These are phyloP conservation scores for Trypanosomatidae sp. DNA, from an alignment of 208 protist species.

Conservation along the genomic window DNA sequence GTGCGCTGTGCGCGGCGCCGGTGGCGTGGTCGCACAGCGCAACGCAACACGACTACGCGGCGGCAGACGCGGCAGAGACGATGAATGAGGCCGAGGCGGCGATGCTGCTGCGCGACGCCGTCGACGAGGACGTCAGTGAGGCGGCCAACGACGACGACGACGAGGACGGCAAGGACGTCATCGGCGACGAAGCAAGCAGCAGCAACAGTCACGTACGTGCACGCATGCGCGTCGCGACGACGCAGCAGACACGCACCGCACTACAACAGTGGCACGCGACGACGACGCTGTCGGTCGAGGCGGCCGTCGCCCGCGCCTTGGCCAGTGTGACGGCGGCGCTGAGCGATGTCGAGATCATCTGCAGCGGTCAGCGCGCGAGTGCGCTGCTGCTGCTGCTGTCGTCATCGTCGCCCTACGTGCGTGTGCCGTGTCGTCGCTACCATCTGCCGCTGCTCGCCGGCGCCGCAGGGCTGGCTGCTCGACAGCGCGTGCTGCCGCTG, in stretches of 20 bases:
- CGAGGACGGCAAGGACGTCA: conserved; percentile 2
- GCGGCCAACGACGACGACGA: conserved; percentile 1
- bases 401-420: too few relatives aligned
- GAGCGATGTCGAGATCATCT: conserved; percentile 60
- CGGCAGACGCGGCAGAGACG: neutral
- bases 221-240: neutral
- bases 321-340: conserved; percentile 12
- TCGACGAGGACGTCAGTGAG: neutral
- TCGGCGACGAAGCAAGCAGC: neutral
- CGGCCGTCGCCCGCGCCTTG: too few relatives aligned
- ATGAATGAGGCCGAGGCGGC: neutral
- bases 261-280: too few relatives aligned
- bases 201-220: neutral
- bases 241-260: too few relatives aligned
- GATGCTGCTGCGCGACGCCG: neutral
- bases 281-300: too few relatives aligned
- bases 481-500: conserved; percentile 66
- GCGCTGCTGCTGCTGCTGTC: conserved; percentile 34
- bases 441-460: conserved; percentile 33
- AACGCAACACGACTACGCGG: neutral
- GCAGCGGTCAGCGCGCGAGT: conserved; percentile 38
- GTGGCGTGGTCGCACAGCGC: neutral
- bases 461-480: conserved; percentile 55
- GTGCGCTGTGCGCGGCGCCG: neutral
- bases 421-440: conserved; percentile 36